Conservation (phyloP, 2,329 filamentous ascomycete species). For the Grosmannia huntii region DNA sequence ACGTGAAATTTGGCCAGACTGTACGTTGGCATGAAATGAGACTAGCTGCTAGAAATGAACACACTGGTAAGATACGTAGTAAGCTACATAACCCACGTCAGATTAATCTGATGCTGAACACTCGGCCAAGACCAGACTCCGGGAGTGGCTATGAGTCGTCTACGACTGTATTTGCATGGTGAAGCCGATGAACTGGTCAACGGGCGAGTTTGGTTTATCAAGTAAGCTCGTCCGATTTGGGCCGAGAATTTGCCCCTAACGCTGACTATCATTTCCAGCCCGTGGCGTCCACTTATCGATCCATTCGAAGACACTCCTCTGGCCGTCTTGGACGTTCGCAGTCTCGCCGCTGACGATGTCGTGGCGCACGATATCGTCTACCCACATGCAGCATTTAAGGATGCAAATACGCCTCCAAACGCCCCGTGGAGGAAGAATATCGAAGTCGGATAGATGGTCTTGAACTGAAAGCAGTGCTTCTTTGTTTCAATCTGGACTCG, state of each 20-base stretch:
- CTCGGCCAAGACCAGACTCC: not conserved
- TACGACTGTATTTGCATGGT: not conserved
- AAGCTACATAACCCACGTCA: not conserved
- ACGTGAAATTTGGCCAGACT: not conserved
- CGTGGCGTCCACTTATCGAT: not conserved
- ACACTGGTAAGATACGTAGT: not conserved
- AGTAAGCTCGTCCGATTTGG: not conserved
- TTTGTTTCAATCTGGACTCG: too few relatives aligned
- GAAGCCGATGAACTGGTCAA: not conserved
- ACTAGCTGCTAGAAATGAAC: not conserved
- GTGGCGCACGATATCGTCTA: not conserved
- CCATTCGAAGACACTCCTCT: not conserved
- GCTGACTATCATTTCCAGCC: not conserved
- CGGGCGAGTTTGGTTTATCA: not conserved
- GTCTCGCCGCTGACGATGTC: not conserved
- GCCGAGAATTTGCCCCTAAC: too few relatives aligned
- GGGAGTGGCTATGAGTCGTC: not conserved
- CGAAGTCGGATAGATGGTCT: too few relatives aligned
- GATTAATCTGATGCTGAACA: not conserved
- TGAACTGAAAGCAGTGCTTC: too few relatives aligned
- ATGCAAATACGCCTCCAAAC: too few relatives aligned
- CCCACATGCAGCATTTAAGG: too few relatives aligned
- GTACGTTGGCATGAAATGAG: not conserved
- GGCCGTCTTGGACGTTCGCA: not conserved
- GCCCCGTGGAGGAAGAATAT: too few relatives aligned